These are phyloP conservation scores for Termitomyces sp. DNA, from an alignment of 768 basidiomycete genomes.

Conservation along the genomic window DNA sequence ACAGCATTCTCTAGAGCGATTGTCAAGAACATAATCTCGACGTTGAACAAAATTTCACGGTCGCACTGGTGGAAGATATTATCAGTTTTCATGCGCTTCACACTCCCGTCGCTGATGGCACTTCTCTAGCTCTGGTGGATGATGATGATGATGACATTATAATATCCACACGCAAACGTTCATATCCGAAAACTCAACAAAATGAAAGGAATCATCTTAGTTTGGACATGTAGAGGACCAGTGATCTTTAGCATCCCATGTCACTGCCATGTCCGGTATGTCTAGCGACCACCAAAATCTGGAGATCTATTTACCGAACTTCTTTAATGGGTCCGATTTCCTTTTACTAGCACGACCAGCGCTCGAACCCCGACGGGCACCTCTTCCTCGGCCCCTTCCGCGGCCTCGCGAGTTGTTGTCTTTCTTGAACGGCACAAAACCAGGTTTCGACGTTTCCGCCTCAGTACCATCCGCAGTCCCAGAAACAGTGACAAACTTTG, in stretches of 20 bases:
- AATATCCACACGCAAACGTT: no score
- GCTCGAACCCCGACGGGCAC: conserved; percentile 46
- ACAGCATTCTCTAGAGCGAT: no score
- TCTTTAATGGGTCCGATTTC: conserved; percentile 80
- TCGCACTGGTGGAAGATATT: neutral
- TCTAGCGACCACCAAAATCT: neutral
- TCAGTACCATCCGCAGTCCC: conserved; percentile 26
- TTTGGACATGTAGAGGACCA: neutral
- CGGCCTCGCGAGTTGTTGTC: conserved; percentile 38
- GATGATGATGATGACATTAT: no score
- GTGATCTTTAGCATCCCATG: neutral
- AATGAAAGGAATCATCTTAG: neutral
- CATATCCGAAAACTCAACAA: no score
- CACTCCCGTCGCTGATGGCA: neutral
- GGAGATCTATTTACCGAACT: conserved; percentile 45
- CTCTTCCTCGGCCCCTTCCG: conserved; percentile 50
- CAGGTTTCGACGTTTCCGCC: conserved; percentile 25
- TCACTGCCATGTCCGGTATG: neutral
- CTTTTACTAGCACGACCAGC: conserved; percentile 56
- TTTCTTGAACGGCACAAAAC: conserved; percentile 76
- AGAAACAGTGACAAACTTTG: conserved; percentile 63
- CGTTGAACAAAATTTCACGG: neutral
- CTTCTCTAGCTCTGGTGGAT: neutral
- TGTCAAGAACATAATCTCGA: neutral
- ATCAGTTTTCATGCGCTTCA: neutral